Conservation (phyloP, 768 basidiomycete species). For the Amanita subjunquillea region DNA sequence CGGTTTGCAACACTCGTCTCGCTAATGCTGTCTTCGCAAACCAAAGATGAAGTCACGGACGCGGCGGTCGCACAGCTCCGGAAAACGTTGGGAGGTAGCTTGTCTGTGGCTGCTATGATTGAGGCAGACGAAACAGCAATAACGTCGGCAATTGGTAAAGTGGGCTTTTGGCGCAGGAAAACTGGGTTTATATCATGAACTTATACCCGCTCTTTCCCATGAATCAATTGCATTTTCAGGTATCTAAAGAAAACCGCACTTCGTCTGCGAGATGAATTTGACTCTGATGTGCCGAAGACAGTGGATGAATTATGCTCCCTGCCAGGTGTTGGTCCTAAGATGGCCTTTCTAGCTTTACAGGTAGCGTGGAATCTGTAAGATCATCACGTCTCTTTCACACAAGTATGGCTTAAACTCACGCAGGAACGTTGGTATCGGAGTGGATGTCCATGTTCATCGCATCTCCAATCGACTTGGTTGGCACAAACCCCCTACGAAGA, state of each 20-base stretch:
- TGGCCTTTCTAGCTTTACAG: slow-evolving; percentile 84
- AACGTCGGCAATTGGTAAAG: slow-evolving; percentile 71
- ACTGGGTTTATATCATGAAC: slow-evolving; percentile 43
- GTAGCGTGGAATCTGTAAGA: slow-evolving; percentile 76
- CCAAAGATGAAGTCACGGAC: slow-evolving; percentile 84
- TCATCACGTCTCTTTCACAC: not conserved
- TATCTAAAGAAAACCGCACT: slow-evolving; percentile 70
- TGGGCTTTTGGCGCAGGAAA: slow-evolving; percentile 90
- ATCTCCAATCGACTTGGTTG: slow-evolving; percentile 91
- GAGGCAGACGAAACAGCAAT: slow-evolving; percentile 54
- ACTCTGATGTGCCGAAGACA: slow-evolving; percentile 81
- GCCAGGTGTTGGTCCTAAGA: slow-evolving; percentile 92
- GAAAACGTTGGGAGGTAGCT: slow-evolving; percentile 60
- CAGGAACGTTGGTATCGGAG: slow-evolving; percentile 86
- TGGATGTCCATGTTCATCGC: slow-evolving; percentile 92
- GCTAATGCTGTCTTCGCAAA: slow-evolving; percentile 93
- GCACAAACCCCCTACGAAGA: slow-evolving; percentile 80
- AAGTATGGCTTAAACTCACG: not conserved
- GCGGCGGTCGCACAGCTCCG: slow-evolving; percentile 72
- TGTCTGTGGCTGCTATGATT: slow-evolving; percentile 65
- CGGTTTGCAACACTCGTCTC: slow-evolving; percentile 84
- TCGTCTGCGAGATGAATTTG: slow-evolving; percentile 58
- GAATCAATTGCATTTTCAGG: slow-evolving; percentile 22
- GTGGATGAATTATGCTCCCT: slow-evolving; percentile 81
- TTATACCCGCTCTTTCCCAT: not conserved